These are phyloP conservation scores for Colletotrichum tanaceti DNA, from an alignment of 2,329 filamentous ascomycete genomes.

Conservation along the genomic window DNA sequence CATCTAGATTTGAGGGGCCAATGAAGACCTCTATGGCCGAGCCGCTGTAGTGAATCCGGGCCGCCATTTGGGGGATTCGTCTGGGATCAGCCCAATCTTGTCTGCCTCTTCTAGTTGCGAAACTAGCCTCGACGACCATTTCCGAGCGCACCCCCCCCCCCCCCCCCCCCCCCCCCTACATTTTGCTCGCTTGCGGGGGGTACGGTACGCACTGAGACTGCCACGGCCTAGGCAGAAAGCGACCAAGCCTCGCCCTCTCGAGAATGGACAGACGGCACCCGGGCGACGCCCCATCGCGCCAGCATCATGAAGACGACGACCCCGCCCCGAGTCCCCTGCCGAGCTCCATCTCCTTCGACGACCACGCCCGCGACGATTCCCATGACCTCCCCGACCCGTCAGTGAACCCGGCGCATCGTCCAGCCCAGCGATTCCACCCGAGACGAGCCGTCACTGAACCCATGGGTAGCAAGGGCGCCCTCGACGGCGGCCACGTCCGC, in stretches of 20 bases:
- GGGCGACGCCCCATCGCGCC: constrained; percentile 28
- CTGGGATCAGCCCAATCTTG: constrained; percentile 33
- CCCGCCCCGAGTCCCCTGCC: constrained; percentile 22
- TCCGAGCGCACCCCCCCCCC: constrained; percentile 19
- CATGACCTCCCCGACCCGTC: constrained; percentile 23
- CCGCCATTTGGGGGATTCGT: constrained; percentile 26
- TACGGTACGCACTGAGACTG: constrained; percentile 12
- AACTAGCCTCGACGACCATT: constrained; percentile 22
- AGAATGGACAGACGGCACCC: constrained; percentile 29
- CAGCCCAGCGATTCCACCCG: constrained; percentile 28
- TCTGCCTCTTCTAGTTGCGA: constrained; percentile 13
- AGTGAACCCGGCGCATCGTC: constrained; percentile 31
- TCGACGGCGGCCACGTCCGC: constrained; percentile 43
- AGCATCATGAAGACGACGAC: constrained; percentile 33
- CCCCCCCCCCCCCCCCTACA: constrained; percentile 27
- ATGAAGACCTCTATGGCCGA: constrained; percentile 30
- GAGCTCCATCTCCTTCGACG: constrained; percentile 16
- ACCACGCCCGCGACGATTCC: constrained; percentile 8
- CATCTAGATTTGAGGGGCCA: constrained; percentile 9
- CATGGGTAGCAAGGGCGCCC: constrained; percentile 34
- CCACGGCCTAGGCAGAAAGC: constrained; percentile 33
- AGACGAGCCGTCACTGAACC: constrained; percentile 40
- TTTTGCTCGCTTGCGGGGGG: constrained; percentile 4
- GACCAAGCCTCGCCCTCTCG: constrained; percentile 20
- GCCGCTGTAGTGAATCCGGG: constrained; percentile 38